Conservation (phyloP, 441 rosid genomes). For the Dalechampia spathulata region DNA sequence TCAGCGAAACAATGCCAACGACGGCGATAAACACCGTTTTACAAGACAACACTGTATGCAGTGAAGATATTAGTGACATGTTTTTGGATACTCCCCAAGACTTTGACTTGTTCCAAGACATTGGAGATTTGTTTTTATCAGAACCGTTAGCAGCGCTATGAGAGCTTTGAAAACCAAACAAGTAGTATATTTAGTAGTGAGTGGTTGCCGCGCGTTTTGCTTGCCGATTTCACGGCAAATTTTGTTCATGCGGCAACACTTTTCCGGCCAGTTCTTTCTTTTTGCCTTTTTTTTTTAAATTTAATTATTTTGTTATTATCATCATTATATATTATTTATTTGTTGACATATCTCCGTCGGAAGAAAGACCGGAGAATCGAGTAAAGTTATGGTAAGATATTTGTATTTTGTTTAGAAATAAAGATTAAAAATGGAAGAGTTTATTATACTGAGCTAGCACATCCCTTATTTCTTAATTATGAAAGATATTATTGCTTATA, state of each 20-base stretch:
- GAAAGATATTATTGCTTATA: too few relatives aligned
- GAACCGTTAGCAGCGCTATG: conserved; percentile 28
- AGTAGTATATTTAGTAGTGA: too few relatives aligned
- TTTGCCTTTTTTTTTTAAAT: too few relatives aligned
- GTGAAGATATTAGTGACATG: conserved; percentile 22
- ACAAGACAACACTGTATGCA: conserved; percentile 14
- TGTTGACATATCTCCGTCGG: conserved; percentile 24
- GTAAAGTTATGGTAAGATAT: conserved; percentile 17
- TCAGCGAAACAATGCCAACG: conserved; percentile 19
- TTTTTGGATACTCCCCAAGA: conserved; percentile 8
- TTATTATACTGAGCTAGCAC: neutral
- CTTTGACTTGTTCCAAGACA: conserved; percentile 40
- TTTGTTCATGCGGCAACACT: conserved; percentile 37
- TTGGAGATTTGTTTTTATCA: conserved; percentile 42
- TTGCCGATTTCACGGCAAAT: conserved; percentile 33
- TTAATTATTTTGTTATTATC: too few relatives aligned
- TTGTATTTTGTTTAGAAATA: neutral
- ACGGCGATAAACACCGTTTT: conserved; percentile 22
- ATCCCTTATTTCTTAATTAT: too few relatives aligned
- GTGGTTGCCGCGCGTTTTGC: too few relatives aligned
- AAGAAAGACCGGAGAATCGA: neutral
- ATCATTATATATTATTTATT: conserved; percentile 15
- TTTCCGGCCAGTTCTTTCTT: too few relatives aligned
- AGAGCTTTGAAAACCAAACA: too few relatives aligned
- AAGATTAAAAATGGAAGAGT: neutral